Percentiles rank a stretch among this genome's conserved stretches.
phyloP scores from a whole-genome alignment of 2,329 filamentous ascomycete genomes.

The Truncatella angustata region DNA sequence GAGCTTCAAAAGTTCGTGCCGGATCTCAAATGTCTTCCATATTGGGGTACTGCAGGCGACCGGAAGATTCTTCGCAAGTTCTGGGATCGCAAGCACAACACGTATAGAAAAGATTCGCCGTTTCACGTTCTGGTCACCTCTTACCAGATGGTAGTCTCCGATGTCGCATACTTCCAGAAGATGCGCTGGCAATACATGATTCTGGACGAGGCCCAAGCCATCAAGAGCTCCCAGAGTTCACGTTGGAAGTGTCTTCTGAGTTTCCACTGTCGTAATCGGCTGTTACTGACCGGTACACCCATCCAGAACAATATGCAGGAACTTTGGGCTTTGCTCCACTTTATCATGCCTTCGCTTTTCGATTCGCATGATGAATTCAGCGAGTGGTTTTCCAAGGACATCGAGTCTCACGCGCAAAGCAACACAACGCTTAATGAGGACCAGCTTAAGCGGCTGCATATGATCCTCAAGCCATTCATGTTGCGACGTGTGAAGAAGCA shows the following conservation, averaged over 20 bases:
- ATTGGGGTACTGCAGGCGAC: conserved; percentile 94
- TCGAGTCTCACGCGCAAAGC: conserved; percentile 96
- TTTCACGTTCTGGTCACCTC: conserved; percentile 97
- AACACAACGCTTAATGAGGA: conserved; percentile 99
- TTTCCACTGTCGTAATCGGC: conserved; percentile 92
- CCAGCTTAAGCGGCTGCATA: conserved; percentile 92
- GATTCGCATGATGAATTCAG: conserved; percentile 91
- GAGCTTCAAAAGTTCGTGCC: conserved; percentile 96
- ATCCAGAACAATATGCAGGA: conserved; percentile 99
- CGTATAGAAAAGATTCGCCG: conserved; percentile 86
- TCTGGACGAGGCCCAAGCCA: conserved; percentile 95
- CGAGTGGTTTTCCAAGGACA: conserved; percentile 93
- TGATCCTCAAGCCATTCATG: conserved; percentile 99
- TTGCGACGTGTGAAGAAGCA: conserved; percentile 99
- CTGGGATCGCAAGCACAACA: conserved; percentile 97
- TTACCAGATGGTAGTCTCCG: conserved; percentile 94
- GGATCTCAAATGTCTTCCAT: conserved; percentile 89
- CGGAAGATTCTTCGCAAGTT: conserved; percentile 97
- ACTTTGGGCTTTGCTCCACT: conserved; percentile 94
- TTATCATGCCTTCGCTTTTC: conserved; percentile 99
- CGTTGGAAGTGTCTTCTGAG: conserved; percentile 94
- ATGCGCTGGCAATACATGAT: conserved; percentile 99
- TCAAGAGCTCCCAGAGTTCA: conserved; percentile 96
- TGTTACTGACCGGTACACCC: conserved; percentile 91
- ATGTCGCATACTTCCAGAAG: conserved; percentile 97